These are phyloP conservation scores for Cucurbitaria berberidis DNA, from an alignment of 2,329 filamentous ascomycete species.

Conservation along the genomic window DNA sequence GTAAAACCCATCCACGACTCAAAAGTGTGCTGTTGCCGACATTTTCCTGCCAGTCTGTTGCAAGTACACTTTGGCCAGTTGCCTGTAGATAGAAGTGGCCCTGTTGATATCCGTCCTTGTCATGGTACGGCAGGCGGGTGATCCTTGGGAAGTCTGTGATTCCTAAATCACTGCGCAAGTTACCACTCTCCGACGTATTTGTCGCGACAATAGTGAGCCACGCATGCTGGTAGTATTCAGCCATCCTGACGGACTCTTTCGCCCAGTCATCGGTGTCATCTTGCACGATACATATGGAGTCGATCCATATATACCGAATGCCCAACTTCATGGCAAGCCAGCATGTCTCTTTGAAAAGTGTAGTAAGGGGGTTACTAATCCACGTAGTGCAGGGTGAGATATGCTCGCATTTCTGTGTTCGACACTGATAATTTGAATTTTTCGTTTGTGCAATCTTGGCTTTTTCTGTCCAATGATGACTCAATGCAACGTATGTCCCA, in stretches of 20 bases:
- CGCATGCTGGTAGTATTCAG: background rate
- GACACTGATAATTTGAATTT: too few relatives aligned
- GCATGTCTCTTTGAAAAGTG: background rate
- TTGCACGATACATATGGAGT: slow-evolving; percentile 6
- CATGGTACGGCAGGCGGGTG: background rate
- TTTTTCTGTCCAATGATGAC: too few relatives aligned
- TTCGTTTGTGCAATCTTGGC: too few relatives aligned
- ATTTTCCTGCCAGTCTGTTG: background rate
- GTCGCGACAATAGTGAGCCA: background rate
- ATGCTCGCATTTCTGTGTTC: too few relatives aligned
- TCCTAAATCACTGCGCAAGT: background rate
- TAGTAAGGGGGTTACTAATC: background rate
- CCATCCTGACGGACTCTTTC: slow-evolving; percentile 1
- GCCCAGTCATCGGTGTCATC: background rate
- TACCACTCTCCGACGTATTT: background rate
- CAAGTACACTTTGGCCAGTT: background rate
- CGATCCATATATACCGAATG: slow-evolving; percentile 5
- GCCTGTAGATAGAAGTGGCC: background rate
- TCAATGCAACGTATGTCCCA: too few relatives aligned
- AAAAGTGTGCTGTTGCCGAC: background rate
- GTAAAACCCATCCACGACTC: background rate
- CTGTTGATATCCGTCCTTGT: background rate
- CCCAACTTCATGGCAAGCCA: background rate
- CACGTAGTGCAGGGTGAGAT: background rate
- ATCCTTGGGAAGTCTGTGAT: background rate